phyloP scores from a whole-genome alignment of 306 rosid genomes.

The Cicer chorassanicum region DNA sequence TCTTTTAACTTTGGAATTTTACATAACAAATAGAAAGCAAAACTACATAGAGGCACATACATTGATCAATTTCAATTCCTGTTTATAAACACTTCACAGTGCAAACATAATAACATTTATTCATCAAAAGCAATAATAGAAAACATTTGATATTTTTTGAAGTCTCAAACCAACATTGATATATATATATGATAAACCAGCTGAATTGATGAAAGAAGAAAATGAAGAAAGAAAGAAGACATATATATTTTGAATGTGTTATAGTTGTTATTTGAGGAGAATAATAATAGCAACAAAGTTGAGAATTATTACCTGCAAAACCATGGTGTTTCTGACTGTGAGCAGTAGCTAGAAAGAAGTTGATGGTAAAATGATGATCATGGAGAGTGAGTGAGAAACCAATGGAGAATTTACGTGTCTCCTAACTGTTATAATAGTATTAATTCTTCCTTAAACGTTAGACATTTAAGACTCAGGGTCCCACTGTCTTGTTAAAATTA shows the following conservation, averaged over 20 bases:
- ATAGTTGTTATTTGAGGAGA: slow-evolving; percentile 19
- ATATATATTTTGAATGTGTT: slow-evolving; percentile 14
- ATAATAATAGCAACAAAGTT: slow-evolving; percentile 21
- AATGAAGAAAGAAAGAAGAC: slow-evolving; percentile 34
- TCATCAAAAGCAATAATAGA: slow-evolving; percentile 27
- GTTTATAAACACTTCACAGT: slow-evolving; percentile 6
- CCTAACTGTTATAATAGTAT: slow-evolving; percentile 36
- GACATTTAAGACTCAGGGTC: slow-evolving; percentile 55
- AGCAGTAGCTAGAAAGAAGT: slow-evolving; percentile 34
- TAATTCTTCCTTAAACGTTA: slow-evolving; percentile 52
- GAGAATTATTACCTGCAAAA: slow-evolving; percentile 59
- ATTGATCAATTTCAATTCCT: slow-evolving; percentile 30
- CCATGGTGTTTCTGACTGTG: slow-evolving; percentile 50
- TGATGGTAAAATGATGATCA: slow-evolving; percentile 51
- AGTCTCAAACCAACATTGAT: slow-evolving; percentile 29
- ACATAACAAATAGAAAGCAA: slow-evolving; percentile 1
- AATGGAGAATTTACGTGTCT: slow-evolving; percentile 49
- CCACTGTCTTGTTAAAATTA: slow-evolving; percentile 49
- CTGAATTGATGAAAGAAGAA: slow-evolving; percentile 28
- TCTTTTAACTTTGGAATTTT: slow-evolving; percentile 28
- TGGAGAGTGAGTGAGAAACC: slow-evolving; percentile 49
- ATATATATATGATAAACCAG: slow-evolving; percentile 19
- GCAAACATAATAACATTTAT: slow-evolving; percentile 19
- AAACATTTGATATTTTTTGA: slow-evolving; percentile 16
- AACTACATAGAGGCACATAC: slow-evolving; percentile 27